Percentiles rank a stretch among this genome's conserved stretches.
phyloP scores from a whole-genome alignment of 2,329 filamentous ascomycete species.

The Phialophora macrospora region DNA sequence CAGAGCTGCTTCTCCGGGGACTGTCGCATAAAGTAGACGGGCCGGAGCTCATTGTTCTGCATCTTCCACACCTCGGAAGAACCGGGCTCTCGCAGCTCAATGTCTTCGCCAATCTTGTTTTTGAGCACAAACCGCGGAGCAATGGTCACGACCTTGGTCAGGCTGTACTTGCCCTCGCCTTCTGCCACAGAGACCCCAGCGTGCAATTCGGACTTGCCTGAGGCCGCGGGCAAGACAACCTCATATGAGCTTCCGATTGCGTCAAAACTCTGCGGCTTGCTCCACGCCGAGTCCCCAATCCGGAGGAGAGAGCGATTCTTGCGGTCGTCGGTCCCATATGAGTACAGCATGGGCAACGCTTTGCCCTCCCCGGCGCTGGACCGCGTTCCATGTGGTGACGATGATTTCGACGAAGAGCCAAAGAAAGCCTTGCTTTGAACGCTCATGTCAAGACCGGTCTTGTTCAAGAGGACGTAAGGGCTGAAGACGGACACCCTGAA shows the following conservation, averaged over 20 bases:
- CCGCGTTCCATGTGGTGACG: constrained; percentile 77
- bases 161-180: constrained; percentile 95
- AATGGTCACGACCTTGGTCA: constrained; percentile 93
- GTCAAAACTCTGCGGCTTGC: constrained; percentile 96
- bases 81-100: constrained; percentile 88
- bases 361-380: constrained; percentile 62
- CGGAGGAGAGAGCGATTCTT: constrained; percentile 88
- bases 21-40: constrained; percentile 87
- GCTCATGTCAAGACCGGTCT: constrained; percentile 86
- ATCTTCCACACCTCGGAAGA: constrained; percentile 83
- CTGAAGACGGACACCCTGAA: constrained; percentile 96
- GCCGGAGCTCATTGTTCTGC: constrained; percentile 76
- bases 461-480: constrained; percentile 93
- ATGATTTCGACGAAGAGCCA: constrained; percentile 77
- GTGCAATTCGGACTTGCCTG: constrained; percentile 80
- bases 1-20: constrained; percentile 84
- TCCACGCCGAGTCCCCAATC: constrained; percentile 90
- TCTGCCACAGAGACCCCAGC: constrained; percentile 86
- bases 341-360: constrained; percentile 93
- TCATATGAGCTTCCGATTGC: constrained; percentile 93
- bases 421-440: constrained; percentile 89
- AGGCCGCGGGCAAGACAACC: constrained; percentile 76
- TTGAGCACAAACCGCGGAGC: constrained; percentile 91
- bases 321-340: constrained; percentile 83
- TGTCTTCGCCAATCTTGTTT: constrained; percentile 86